phyloP scores from a whole-genome alignment of 768 basidiomycete genomes.

The Panaeolus cyanescens region DNA sequence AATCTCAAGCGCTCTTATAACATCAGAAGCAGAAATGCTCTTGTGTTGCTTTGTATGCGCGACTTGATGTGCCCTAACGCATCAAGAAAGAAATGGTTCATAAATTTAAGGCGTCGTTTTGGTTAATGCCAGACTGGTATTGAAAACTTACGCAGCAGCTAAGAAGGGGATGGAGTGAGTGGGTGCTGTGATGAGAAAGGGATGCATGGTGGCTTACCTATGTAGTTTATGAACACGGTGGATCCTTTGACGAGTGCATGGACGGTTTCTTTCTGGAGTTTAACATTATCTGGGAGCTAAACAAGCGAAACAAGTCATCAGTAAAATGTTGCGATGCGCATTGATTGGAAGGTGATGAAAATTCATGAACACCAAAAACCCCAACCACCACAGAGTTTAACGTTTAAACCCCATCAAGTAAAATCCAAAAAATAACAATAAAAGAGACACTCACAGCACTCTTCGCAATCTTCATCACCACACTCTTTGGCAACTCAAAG shows the following conservation, averaged over 20 bases:
- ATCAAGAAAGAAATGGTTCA: neutral
- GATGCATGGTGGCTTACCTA: slow-evolving; percentile 54
- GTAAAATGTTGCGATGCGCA: no score
- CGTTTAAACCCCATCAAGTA: no score
- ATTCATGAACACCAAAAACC: no score
- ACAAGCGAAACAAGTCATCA: neutral
- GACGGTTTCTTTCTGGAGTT: slow-evolving; percentile 89
- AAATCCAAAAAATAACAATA: slow-evolving; percentile 1
- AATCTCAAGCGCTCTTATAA: slow-evolving; percentile 82
- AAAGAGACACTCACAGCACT: slow-evolving; percentile 59
- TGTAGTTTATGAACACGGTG: slow-evolving; percentile 93
- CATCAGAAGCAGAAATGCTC: slow-evolving; percentile 87
- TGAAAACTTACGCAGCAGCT: slow-evolving; percentile 51
- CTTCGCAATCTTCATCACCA: slow-evolving; percentile 85
- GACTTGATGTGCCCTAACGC: slow-evolving; percentile 84
- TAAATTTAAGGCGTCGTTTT: slow-evolving; percentile 20
- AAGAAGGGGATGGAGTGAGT: neutral
- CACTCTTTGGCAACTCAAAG: slow-evolving; percentile 82
- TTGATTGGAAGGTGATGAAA: no score
- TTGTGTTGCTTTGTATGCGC: slow-evolving; percentile 84
- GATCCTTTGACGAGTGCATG: slow-evolving; percentile 84
- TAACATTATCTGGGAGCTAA: slow-evolving; percentile 82
- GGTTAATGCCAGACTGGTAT: neutral
- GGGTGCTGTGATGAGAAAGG: neutral
- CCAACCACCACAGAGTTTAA: no score